phyloP scores from a whole-genome alignment of 306 rosid genomes.

The Quercus glauca region DNA sequence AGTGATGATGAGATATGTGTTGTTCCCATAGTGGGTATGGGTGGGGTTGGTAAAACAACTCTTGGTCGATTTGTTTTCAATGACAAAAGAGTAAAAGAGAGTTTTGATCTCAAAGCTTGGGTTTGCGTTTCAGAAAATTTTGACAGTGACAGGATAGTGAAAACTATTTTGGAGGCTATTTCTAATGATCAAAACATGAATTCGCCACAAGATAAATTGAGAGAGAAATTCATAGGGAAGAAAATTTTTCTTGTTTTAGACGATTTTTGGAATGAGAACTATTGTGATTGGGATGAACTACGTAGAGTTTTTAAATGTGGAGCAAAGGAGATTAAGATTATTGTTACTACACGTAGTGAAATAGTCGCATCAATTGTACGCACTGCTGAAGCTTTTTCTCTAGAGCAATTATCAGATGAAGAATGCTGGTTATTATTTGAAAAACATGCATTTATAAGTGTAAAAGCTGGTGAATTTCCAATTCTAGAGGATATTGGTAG shows the following conservation, averaged over 20 bases:
- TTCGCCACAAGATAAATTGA: neutral
- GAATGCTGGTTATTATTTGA: conserved; percentile 26
- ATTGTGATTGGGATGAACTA: conserved; percentile 2
- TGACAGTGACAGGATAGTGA: neutral
- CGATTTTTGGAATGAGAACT: conserved; percentile 25
- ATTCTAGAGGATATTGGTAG: neutral
- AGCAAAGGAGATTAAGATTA: conserved; percentile 15
- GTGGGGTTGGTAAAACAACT: conserved; percentile 15
- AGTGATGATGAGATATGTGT: neutral
- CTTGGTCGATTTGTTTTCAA: neutral
- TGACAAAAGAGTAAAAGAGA: neutral
- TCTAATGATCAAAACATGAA: neutral
- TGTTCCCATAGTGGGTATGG: conserved; percentile 17
- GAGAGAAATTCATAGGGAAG: neutral
- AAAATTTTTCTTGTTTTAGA: conserved; percentile 25
- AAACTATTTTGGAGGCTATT: no score
- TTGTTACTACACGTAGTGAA: conserved; percentile 23
- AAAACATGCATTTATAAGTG: conserved; percentile 1
- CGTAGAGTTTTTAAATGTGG: conserved; percentile 2
- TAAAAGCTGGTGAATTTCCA: neutral
- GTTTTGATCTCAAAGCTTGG: conserved; percentile 7
- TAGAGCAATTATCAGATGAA: conserved; percentile 2
- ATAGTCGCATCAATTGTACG: conserved; percentile 5
- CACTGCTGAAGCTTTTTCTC: neutral
- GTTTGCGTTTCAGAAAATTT: conserved; percentile 11